A percentile compares a stretch with the other conserved stretches of the same genome.
Conservation (phyloP, 139 green algal species). For the Chlamydomonas incerta region DNA sequence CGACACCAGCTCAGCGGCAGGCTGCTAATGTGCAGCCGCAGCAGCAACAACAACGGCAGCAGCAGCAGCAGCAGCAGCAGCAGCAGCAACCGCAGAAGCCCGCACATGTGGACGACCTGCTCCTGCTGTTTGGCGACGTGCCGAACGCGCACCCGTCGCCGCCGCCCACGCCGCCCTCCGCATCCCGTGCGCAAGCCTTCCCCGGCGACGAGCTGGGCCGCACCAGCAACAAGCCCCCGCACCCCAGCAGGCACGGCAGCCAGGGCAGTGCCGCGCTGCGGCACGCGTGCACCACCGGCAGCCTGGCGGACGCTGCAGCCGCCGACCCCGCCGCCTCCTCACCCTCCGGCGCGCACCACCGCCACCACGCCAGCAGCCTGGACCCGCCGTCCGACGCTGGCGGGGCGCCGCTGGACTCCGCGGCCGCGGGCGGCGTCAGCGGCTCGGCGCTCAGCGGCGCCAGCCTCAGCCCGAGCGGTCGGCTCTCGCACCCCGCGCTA, state of each 20-base stretch:
- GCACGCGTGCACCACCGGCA: neutral
- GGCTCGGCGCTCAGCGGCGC: too few relatives aligned
- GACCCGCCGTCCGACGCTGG: too few relatives aligned
- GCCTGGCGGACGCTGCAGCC: neutral
- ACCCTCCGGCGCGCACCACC: too few relatives aligned
- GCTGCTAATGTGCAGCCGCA: neutral
- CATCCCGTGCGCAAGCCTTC: too few relatives aligned
- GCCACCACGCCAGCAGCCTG: too few relatives aligned
- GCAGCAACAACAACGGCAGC: neutral
- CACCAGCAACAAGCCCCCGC: neutral
- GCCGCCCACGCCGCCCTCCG: neutral
- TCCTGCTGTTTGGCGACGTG: constrained; percentile 3
- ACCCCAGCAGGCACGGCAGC: neutral
- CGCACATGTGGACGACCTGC: neutral
- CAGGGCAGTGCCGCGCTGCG: neutral
- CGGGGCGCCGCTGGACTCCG: too few relatives aligned
- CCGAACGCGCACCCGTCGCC: neutral
- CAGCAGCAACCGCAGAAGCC: neutral
- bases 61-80: neutral
- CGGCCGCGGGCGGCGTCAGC: too few relatives aligned
- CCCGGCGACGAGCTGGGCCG: neutral
- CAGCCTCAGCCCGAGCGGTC: neutral
- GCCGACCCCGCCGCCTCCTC: too few relatives aligned
- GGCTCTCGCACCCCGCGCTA: neutral
- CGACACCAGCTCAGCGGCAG: neutral